These are phyloP conservation scores for Talaromyces sp. DNA, from an alignment of 2,329 filamentous ascomycete genomes.

Conservation along the genomic window DNA sequence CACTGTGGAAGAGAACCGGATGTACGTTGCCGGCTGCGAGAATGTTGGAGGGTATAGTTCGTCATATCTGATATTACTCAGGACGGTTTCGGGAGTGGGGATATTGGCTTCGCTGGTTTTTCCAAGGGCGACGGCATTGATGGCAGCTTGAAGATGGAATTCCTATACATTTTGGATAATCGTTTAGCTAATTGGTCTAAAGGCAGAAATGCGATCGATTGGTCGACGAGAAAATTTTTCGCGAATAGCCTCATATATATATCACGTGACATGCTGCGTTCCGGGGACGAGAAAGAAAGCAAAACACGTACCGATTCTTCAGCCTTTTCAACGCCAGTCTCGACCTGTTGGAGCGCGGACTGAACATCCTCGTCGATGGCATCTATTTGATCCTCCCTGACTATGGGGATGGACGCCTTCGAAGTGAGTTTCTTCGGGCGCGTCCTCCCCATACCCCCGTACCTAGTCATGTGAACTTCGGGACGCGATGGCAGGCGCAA, in stretches of 20 bases:
- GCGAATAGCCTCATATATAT: conserved; percentile 22
- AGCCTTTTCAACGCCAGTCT: conserved; percentile 93
- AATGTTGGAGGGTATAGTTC: conserved; percentile 77
- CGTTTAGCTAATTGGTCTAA: conserved; percentile 1
- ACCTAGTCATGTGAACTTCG: conserved; percentile 44
- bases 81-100: conserved; percentile 63
- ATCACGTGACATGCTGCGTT: conserved; percentile 31
- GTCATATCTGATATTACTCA: conserved; percentile 75
- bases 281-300: conserved; percentile 27
- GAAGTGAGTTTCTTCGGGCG: conserved; percentile 73
- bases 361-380: conserved; percentile 81
- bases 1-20: conserved; percentile 95
- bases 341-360: conserved; percentile 77
- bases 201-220: neutral
- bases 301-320: conserved; percentile 86
- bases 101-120: conserved; percentile 64
- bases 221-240: conserved; percentile 8
- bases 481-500: conserved; percentile 36
- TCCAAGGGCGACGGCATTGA: conserved; percentile 60
- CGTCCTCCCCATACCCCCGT: conserved; percentile 48
- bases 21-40: conserved; percentile 84
- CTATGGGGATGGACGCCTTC: conserved; percentile 81
- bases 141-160: conserved; percentile 89
- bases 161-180: conserved; percentile 58
- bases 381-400: conserved; percentile 89